A percentile compares a stretch with the other conserved stretches of the same genome.
phyloP scores from a whole-genome alignment of 2,329 filamentous ascomycete species.

The Penicillium crustosum region DNA sequence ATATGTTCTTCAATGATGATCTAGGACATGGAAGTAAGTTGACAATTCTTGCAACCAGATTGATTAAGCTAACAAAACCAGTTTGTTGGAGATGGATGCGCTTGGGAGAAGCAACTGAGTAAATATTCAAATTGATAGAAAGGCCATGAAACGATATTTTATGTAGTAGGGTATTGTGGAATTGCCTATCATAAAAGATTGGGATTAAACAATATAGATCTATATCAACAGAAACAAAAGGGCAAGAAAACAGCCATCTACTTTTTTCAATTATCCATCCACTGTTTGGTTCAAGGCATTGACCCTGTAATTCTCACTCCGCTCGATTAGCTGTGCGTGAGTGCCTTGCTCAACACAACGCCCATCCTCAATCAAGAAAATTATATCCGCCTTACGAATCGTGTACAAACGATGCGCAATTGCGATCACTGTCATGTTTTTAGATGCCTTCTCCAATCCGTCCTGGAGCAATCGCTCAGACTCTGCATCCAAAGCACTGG shows the following conservation, averaged over 20 bases:
- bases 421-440: slow-evolving; percentile 37
- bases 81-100: slow-evolving; percentile 13
- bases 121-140: background rate
- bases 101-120: slow-evolving; percentile 6
- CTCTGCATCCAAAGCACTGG: slow-evolving; percentile 57
- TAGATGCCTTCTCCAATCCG: slow-evolving; percentile 31
- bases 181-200: background rate
- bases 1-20: slow-evolving; percentile 12
- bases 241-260: background rate
- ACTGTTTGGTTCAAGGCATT: slow-evolving; percentile 38
- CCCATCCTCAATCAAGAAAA: slow-evolving; percentile 72
- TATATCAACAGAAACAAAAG: background rate
- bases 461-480: slow-evolving; percentile 50
- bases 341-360: slow-evolving; percentile 61
- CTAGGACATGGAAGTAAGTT: slow-evolving; percentile 9
- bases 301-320: slow-evolving; percentile 38
- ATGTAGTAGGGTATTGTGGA: background rate
- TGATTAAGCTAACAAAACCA: background rate
- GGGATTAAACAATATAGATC: background rate
- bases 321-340: slow-evolving; percentile 57
- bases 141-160: background rate
- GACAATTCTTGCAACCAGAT: background rate
- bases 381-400: slow-evolving; percentile 69
- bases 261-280: slow-evolving; percentile 2
- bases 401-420: slow-evolving; percentile 44